These are phyloP conservation scores for Phytophthora nicotianae DNA, from an alignment of 352 stramenopile genomes.

Conservation along the genomic window DNA sequence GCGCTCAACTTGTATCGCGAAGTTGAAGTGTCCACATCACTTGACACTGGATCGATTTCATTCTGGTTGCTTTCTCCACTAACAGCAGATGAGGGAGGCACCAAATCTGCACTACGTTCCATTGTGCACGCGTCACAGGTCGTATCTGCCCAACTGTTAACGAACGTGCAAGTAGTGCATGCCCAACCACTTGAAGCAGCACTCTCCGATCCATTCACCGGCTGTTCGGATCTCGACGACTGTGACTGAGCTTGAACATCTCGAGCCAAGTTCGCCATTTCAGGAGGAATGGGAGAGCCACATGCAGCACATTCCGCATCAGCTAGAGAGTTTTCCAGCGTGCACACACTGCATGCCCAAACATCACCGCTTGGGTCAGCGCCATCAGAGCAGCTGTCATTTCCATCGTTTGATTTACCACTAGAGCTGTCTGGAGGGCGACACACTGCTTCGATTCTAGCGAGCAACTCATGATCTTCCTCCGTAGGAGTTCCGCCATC, in stretches of 20 bases:
- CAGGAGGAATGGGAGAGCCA: constrained; percentile 59
- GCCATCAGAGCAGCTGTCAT: constrained; percentile 18
- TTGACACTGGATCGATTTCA: constrained; percentile 1
- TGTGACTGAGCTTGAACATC: constrained; percentile 30
- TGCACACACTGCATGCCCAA: constrained; percentile 73
- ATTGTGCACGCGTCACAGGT: constrained; percentile 62
- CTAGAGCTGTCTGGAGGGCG: constrained; percentile 18
- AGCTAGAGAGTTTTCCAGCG: constrained; percentile 63
- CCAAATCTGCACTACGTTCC: constrained; percentile 53
- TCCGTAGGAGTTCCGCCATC: constrained; percentile 53
- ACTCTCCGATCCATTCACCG: constrained; percentile 2
- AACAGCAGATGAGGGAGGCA: constrained; percentile 15
- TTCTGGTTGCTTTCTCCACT: constrained; percentile 15
- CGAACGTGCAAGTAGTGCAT: constrained; percentile 68
- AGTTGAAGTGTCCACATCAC: constrained; percentile 3
- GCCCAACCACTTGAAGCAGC: constrained; percentile 44
- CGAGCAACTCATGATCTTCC: constrained; percentile 44
- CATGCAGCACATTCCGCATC: constrained; percentile 72
- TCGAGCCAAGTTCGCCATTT: constrained; percentile 40
- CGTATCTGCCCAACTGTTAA: constrained; percentile 59
- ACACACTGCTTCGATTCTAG: constrained; percentile 37
- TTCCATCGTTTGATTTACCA: constrained; percentile 21
- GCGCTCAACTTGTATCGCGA: constrained; percentile 31
- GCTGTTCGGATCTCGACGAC: constrained; percentile 6
- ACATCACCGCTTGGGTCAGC: constrained; percentile 35